Percentiles rank a stretch among this genome's conserved stretches.
Evolutionary conservation across 192 early-diverging fungal species (phyloP).

Genomic region (Gaertneriomyces sp.): DNA sequence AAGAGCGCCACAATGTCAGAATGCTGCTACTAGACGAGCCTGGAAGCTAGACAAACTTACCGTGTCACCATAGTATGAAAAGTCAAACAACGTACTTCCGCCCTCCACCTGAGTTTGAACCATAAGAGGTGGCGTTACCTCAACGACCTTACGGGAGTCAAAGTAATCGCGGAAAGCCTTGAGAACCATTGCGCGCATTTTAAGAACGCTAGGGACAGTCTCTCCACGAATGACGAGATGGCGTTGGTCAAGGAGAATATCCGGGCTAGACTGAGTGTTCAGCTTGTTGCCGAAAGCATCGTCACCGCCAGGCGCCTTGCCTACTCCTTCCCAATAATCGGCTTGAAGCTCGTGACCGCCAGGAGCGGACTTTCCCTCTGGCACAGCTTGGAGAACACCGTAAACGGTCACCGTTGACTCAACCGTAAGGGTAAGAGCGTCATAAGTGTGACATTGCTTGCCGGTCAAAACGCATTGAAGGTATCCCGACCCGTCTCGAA

Average conservation of each 20-base stretch:
- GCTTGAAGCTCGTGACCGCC: constrained; percentile 91
- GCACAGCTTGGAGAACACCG: constrained; percentile 82
- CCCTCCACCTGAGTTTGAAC: constrained; percentile 99
- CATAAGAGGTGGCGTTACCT: constrained; percentile 98
- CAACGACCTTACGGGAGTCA: constrained; percentile 68
- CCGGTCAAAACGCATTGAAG: constrained; percentile 91
- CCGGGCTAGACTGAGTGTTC: constrained; percentile 84
- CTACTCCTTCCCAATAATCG: constrained; percentile 94
- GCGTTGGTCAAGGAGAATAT: constrained; percentile 84
- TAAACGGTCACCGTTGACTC: constrained; percentile 91
- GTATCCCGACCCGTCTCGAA: constrained; percentile 93
- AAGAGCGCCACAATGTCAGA: not conserved
- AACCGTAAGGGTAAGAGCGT: constrained; percentile 85
- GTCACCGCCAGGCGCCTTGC: constrained; percentile 89
- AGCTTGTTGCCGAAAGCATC: constrained; percentile 90
- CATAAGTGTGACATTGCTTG: constrained; percentile 87
- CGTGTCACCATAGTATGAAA: constrained; percentile 95
- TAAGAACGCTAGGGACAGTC: constrained; percentile 78
- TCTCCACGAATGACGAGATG: constrained; percentile 96
- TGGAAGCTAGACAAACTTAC: constrained; percentile 36
- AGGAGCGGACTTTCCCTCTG: constrained; percentile 92
- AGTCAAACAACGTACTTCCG: constrained; percentile 88
- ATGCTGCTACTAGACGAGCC: not conserved
- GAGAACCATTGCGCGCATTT: constrained; percentile 79
- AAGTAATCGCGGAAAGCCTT: constrained; percentile 96